A percentile compares a stretch with the other conserved stretches of the same genome.
phyloP scores from a whole-genome alignment of 2,329 filamentous ascomycete genomes.

The Bipolaris gigantea region DNA sequence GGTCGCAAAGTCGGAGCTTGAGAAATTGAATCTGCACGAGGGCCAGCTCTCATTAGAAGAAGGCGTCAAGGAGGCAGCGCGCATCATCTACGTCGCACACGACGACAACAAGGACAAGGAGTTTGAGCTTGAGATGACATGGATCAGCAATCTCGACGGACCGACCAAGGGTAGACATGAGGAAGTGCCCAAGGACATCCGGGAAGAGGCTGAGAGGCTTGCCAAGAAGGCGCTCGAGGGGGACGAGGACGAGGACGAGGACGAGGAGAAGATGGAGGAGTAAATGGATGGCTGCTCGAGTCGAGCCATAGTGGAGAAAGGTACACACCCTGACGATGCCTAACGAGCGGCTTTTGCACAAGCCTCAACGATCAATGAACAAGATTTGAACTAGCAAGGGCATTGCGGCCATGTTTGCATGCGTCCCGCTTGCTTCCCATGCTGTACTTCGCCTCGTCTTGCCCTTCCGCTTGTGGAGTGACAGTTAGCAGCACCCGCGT shows the following conservation, averaged over 20 bases:
- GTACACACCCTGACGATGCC: slow-evolving; percentile 30
- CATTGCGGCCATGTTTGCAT: not conserved
- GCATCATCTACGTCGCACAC: slow-evolving; percentile 96
- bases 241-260: slow-evolving; percentile 70
- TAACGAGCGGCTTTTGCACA: slow-evolving; percentile 28
- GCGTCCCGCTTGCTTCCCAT: slow-evolving; percentile 1
- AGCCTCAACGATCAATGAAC: slow-evolving; percentile 20
- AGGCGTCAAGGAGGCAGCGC: slow-evolving; percentile 91
- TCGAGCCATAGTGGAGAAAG: slow-evolving; percentile 10
- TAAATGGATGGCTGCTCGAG: slow-evolving; percentile 56
- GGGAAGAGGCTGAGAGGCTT: slow-evolving; percentile 88
- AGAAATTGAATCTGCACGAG: slow-evolving; percentile 88
- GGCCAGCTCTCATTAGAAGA: slow-evolving; percentile 78
- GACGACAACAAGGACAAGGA: slow-evolving; percentile 99
- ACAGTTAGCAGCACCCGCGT: slow-evolving; percentile 10
- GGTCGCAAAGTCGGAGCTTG: slow-evolving; percentile 94
- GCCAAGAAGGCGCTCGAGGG: slow-evolving; percentile 88
- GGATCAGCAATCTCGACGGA: slow-evolving; percentile 83
- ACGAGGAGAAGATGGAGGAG: slow-evolving; percentile 85
- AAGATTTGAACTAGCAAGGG: slow-evolving; percentile 6
- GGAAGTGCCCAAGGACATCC: slow-evolving; percentile 87
- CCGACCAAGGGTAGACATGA: slow-evolving; percentile 91
- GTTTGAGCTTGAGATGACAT: slow-evolving; percentile 98
- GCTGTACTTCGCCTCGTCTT: not conserved
- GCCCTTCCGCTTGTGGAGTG: slow-evolving; percentile 1